Evolutionary conservation across 352 stramenopile genomes (phyloP), one percentile per base, ranked within the genome.

Genomic region (Phytophthora chlamydospora): DNA sequence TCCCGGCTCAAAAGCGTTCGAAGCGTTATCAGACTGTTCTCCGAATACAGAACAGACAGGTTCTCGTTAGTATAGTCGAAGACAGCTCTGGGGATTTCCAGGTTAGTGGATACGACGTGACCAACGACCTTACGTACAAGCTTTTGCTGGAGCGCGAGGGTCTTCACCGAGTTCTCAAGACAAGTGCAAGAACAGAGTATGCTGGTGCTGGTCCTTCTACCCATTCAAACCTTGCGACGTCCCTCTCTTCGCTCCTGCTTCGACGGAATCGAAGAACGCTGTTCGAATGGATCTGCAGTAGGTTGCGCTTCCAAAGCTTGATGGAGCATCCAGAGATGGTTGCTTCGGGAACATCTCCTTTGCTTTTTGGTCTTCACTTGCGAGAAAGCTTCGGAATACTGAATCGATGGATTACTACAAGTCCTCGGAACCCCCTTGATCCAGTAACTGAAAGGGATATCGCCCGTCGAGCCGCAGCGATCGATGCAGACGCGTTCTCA

Each of bases 271-370:
- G 71, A 1, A 58, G 31, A 10, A 35, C 75, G 29, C 24, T 92
- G 17, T 92, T 66, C 17, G 61, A 81, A 16, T 90, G 78, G 80
- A 80, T 92, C 33, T 63, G 54, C 3, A 62, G 52, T 33, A 77
- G 74, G 14, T 40, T 92, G 10, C 66, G 66, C 0, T 89, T 92
- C 24, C 83, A 89, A 57, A 88, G 52, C 36, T 58, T 90, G 27
- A 35, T 86, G 16, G 77, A 89, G 11, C 83, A 92, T 47, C 83
- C 80, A 3, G 59, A 82, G 24, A 35, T 68, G 6, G 45, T 88
- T 0, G 55, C 66, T 6, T 55, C 76, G 32, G 62, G 69, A 3
- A 56, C 68, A 3, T 87, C 76, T 0, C 68, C 80, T 7, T 64
- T 90, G 14, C 36, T 62, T 2, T 73, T 62, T 46, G 67, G 80